Base-by-base conservation (phyloP, 108 stramenopile genomes). In the Discostella stelligeroides region DNA sequence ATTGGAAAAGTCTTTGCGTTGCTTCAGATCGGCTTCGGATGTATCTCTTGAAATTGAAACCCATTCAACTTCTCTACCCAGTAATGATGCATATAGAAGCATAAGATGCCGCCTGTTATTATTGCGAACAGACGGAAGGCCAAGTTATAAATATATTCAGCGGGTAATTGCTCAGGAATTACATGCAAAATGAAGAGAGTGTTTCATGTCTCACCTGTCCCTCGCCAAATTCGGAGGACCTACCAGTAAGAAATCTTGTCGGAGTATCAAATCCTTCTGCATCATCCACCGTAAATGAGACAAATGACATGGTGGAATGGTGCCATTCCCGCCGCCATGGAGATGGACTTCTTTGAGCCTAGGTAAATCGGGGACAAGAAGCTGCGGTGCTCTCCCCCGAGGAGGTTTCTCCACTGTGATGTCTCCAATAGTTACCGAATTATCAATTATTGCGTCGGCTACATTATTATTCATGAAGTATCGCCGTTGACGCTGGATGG, bases 1-100 rank as follows among this genome's bases (percentile, higher is more conserved):
- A 23, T 78, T 62, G 27, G 60, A 60, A 27, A 70, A 46, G 53
- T 68, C 70, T 55, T 76, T 81, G 11, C 96, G 86, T 77, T 97
- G 96, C 37, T 95, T 94, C 7, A 96, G 72, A 77, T 97, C 96
- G 0, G 87, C 78, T 38, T 95, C 94, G 0, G 96, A 87, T 23
- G 88, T 87, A 80, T 95, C 94, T 8, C 70, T 46, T 21, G 86
- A 79, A 21, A 97, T 56, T 14, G 87, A 64, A 2, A 97, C 64
- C 63, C 81, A 73, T 54, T 95, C 88, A 14, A 92, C 76, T 23
- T 89, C 86, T 62, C 86, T 73, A 50, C 77, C 53, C 24, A 72
- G 57, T 64, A 96, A 64, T 59, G 85, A 83, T 0, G 88, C 91
- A 61, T 90, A 96, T 23, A 75, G 49, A 13, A 94, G 23, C 18